Evolutionary conservation across 2,329 filamentous ascomycete species (phyloP), one percentile per base, ranked within the genome.

Genomic region (Ophiocordyceps sinensis): DNA sequence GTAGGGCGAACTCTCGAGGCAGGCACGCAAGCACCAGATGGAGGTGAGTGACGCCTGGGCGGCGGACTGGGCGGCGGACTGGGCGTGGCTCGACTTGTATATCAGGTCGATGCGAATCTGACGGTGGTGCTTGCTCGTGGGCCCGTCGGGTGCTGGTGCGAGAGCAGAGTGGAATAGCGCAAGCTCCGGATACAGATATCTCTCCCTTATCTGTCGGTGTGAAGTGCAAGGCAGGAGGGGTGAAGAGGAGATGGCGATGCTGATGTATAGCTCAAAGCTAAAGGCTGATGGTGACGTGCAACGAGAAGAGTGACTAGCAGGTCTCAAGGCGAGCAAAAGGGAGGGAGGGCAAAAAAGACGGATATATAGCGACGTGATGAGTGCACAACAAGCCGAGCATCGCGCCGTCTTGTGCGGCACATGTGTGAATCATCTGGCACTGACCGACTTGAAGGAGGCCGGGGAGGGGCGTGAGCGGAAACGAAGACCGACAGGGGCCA

Each of bases 401-500:
- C 14, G 32, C 32, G 23, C 41, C 39, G 43, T 46, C 29, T 38
- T 44, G 44, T 43, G 42, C 45, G 48, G 49, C 49, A 51, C 49
- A 49, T 50, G 45, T 46, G 41, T 51, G 43, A 45, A 45, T 49
- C 43, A 45, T 44, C 39, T 45, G 44, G 32, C 31, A 37, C 40
- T 32, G 40, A 26, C 35, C 17, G 28, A n/a, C 28, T 32, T 35
- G 32, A 34, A 5, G 23, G 32, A 34, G 23, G 23, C 23, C 7
- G 36, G 21, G 41, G 44, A 40, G 39, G 41, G 44, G 32, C 7
- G 32, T 35, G 32, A 6, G n/a, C 32, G 32, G 32, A 35, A 35
- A 3, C 4, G 32, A 10, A 3, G 17, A 5, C 32, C 32, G n/a
- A 35, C 32, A 35, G 32, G 32, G 13, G 5, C 32, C 12, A n/a